Conservation (phyloP, 1,284 basidiomycete genomes). For the Irpex lacteus region DNA sequence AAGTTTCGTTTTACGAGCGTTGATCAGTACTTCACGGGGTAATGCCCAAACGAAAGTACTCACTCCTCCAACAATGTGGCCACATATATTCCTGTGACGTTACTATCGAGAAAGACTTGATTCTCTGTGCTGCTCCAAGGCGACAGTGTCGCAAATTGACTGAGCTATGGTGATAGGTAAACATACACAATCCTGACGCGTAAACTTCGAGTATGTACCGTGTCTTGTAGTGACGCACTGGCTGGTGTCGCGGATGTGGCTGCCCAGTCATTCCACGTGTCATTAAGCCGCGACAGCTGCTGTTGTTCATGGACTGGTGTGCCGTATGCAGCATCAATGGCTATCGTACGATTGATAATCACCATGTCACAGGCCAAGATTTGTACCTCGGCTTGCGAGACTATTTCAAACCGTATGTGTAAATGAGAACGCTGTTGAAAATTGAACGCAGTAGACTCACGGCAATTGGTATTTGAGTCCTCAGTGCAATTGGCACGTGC, state of each 20-base stretch:
- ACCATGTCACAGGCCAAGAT: neutral
- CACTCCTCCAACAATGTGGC: neutral
- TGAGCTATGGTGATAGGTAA: too few species aligned
- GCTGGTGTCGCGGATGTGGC: neutral
- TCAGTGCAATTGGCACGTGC: neutral
- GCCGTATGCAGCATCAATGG: neutral
- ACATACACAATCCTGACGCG: too few species aligned
- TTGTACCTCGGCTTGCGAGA: neutral
- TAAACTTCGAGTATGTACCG: too few species aligned
- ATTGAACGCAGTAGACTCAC: neutral
- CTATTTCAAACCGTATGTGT: too few species aligned
- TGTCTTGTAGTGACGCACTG: neutral
- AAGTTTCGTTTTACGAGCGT: too few species aligned
- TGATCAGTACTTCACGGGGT: neutral
- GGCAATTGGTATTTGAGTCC: neutral
- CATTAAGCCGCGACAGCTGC: neutral
- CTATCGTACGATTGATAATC: neutral
- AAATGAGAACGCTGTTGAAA: too few species aligned
- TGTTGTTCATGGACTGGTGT: neutral
- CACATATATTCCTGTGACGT: too few species aligned
- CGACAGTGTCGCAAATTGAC: too few species aligned
- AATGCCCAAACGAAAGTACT: too few species aligned
- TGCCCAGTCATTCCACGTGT: neutral
- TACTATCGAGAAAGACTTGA: too few species aligned
- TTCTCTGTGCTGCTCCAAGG: too few species aligned